phyloP scores from a whole-genome alignment of 352 stramenopile genomes.

The Pythium volutum region DNA sequence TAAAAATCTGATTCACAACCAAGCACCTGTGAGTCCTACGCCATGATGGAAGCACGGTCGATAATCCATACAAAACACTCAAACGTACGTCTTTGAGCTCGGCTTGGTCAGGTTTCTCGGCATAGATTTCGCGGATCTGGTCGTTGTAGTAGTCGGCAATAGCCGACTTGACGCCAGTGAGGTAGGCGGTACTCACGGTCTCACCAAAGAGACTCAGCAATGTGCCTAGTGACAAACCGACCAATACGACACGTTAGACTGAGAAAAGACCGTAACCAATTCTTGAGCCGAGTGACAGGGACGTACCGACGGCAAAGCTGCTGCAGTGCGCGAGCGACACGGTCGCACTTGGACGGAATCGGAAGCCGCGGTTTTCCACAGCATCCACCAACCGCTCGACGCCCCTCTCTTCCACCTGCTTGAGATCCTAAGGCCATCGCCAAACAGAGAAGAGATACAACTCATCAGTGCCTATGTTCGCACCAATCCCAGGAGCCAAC shows the following conservation, averaged over 20 bases:
- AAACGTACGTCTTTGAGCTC: constrained; percentile 61
- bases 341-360: constrained; percentile 71
- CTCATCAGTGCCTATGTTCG: not conserved
- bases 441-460: not conserved
- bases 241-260: not conserved
- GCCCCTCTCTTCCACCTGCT: constrained; percentile 41
- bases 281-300: too few species aligned
- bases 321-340: constrained; percentile 50
- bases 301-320: constrained; percentile 47
- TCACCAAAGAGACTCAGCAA: constrained; percentile 52
- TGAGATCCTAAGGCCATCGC: constrained; percentile 34
- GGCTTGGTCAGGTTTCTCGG: constrained; percentile 43
- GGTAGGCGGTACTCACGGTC: constrained; percentile 59
- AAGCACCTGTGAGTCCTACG: not conserved
- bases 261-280: too few species aligned
- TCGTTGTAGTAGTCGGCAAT: constrained; percentile 89
- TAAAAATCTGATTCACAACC: constrained; percentile 51
- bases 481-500: not conserved
- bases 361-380: constrained; percentile 37
- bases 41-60: not conserved
- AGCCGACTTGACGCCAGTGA: constrained; percentile 68
- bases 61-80: too few species aligned
- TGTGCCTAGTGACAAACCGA: constrained; percentile 26
- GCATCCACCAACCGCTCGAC: constrained; percentile 48
- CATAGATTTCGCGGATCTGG: constrained; percentile 86